Base-by-base conservation (phyloP, 1,139 yeast species). In the Nakaseomyces glabratus region DNA sequence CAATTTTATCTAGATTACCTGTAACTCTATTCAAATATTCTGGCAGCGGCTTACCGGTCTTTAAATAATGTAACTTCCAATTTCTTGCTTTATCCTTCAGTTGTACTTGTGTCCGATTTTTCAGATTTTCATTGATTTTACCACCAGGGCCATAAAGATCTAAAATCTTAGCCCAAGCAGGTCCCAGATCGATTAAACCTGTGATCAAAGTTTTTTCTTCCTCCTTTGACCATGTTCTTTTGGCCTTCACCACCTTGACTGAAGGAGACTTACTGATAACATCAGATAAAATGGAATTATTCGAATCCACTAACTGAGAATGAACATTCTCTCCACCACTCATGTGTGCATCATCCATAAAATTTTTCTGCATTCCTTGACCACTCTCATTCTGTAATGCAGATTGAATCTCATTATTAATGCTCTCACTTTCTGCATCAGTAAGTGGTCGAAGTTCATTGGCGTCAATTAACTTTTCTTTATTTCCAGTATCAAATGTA, bases 91-190 rank as follows among this genome's bases (percentile, higher is more conserved):
- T 90, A 55, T 90, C 98, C 55, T 90, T 90, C 39, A 90, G 67
- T 56, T 88, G 97, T 9, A 88, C 86, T 53, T 86, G 94, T 9
- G 81, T 78, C 52, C 97, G 68, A 52, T 85, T 82, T 56, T 84
- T 88, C 46, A 90, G 66, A 1, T 78, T 76, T 56, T 90, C 96
- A 18, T 80, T 76, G 17, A 82, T 69, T 31, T 79, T 71, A 4
- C 98, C 98, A 6, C 96, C 97, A 6, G 93, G 81, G 0, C 98
- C 98, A 55, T 82, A 82, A 17, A 81, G 63, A 49, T 84, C 95
- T 32, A 86, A 60, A 36, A 90, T 90, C 37, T 82, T 81, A 1
- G 93, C 70, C 98, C 98, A 90, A 46, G 79, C 84, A 0, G 97
- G 93, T 1, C 98, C 98, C 46, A 79, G 76, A 13, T 57, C 57